phyloP scores from a whole-genome alignment of 2,329 filamentous ascomycete species.

The Chrysoporthe puriensis region DNA sequence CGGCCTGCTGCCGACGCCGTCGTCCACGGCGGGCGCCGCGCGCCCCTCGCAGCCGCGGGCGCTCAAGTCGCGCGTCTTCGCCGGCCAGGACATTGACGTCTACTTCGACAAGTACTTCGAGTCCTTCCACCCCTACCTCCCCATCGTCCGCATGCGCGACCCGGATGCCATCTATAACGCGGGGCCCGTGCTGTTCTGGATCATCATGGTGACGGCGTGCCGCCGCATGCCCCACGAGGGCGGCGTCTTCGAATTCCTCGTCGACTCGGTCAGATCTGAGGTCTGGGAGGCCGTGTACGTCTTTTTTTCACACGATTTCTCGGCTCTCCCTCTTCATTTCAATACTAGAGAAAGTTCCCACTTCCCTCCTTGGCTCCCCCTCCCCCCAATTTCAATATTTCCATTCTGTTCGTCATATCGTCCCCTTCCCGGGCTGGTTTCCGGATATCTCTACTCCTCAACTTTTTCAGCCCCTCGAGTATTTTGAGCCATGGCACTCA shows the following conservation, averaged over 20 bases:
- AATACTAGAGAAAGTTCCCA: too few species aligned
- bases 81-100: slow-evolving; percentile 57
- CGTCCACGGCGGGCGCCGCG: slow-evolving; percentile 29
- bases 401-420: too few species aligned
- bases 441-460: background rate
- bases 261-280: slow-evolving; percentile 51
- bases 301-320: background rate
- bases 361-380: too few species aligned
- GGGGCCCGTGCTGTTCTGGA: slow-evolving; percentile 57
- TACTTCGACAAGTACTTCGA: slow-evolving; percentile 62
- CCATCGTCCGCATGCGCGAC: slow-evolving; percentile 52
- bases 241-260: slow-evolving; percentile 47
- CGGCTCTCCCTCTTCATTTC: too few species aligned
- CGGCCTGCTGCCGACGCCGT: slow-evolving; percentile 36
- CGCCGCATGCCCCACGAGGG: slow-evolving; percentile 52
- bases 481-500: too few species aligned
- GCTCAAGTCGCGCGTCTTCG: slow-evolving; percentile 51
- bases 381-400: too few species aligned
- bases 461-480: background rate
- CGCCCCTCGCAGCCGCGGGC: slow-evolving; percentile 46
- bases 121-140: slow-evolving; percentile 56
- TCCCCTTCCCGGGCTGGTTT: too few species aligned
- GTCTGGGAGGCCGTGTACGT: slow-evolving; percentile 46
- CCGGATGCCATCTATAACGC: slow-evolving; percentile 55
- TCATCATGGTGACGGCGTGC: slow-evolving; percentile 54